Conservation (phyloP, 2,329 filamentous ascomycete genomes). For the Colletotrichum scovillei region DNA sequence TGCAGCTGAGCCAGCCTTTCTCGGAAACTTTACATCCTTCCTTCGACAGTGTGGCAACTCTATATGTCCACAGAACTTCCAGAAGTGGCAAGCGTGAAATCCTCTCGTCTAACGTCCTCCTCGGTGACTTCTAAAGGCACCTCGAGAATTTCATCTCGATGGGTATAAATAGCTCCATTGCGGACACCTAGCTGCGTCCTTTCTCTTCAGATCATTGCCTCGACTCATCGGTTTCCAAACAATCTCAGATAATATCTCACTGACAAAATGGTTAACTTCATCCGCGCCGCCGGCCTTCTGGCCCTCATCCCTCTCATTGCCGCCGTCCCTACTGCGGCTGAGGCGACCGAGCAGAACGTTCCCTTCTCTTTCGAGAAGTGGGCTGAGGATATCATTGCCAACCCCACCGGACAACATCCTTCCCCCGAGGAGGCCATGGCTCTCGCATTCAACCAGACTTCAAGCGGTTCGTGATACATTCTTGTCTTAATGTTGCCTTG, state of each 20-base stretch:
- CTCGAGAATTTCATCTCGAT: background rate
- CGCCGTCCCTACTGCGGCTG: background rate
- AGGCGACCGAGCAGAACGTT: background rate
- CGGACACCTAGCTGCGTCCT: background rate
- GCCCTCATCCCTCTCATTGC: background rate
- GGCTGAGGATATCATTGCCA: slow-evolving; percentile 27
- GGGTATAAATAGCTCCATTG: background rate
- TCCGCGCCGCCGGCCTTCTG: slow-evolving; percentile 11
- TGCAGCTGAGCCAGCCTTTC: background rate
- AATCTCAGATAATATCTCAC: background rate
- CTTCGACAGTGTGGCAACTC: background rate
- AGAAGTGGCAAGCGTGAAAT: background rate
- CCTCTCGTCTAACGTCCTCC: no score
- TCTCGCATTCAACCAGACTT: slow-evolving; percentile 25
- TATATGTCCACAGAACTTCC: background rate
- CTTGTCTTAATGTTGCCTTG: no score
- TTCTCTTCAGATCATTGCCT: background rate
- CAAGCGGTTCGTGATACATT: background rate
- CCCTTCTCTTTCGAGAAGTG: slow-evolving; percentile 31
- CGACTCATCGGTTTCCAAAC: background rate
- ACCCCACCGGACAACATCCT: slow-evolving; percentile 21
- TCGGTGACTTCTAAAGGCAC: no score
- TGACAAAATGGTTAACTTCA: slow-evolving; percentile 21
- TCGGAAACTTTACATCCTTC: background rate
- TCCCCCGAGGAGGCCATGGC: slow-evolving; percentile 24